Percentiles rank a stretch among this genome's conserved stretches.
Evolutionary conservation across 176 grass and related monocot species (phyloP).

Genomic region (Oryza brachyantha): DNA sequence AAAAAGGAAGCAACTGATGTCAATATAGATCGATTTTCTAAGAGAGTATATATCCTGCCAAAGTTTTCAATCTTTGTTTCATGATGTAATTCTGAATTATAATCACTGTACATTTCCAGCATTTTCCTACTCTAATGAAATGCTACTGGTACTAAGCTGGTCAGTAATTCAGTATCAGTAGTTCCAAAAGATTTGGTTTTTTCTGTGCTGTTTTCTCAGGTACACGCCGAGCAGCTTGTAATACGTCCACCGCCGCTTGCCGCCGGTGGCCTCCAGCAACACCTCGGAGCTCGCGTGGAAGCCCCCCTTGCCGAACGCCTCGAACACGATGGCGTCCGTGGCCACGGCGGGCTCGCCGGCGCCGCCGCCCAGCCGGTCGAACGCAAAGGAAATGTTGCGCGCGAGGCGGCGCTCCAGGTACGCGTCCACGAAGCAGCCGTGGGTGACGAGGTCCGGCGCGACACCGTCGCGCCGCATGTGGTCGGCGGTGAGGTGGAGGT

Average conservation of each 20-base stretch:
- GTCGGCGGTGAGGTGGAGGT: slow-evolving; percentile 78
- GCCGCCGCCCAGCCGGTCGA: slow-evolving; percentile 46
- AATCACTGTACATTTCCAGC: neutral
- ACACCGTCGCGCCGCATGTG: slow-evolving; percentile 78
- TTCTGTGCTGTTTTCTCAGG: slow-evolving; percentile 64
- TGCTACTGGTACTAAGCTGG: neutral
- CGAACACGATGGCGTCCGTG: slow-evolving; percentile 65
- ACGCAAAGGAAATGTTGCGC: slow-evolving; percentile 60
- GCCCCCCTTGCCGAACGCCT: slow-evolving; percentile 77
- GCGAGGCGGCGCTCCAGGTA: slow-evolving; percentile 75
- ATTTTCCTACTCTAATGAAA: neutral
- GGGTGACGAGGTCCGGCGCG: slow-evolving; percentile 70
- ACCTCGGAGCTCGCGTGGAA: slow-evolving; percentile 72
- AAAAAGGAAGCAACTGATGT: neutral
- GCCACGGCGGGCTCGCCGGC: slow-evolving; percentile 34
- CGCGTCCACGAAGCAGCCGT: slow-evolving; percentile 75
- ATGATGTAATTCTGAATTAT: neutral
- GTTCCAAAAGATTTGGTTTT: slow-evolving; percentile 89
- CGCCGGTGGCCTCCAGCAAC: slow-evolving; percentile 45
- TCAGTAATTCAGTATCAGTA: slow-evolving; percentile 48
- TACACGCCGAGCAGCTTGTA: slow-evolving; percentile 55
- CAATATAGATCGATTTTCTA: neutral
- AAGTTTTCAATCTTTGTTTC: neutral
- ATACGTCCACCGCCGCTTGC: slow-evolving; percentile 60
- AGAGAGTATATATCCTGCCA: neutral